A percentile compares a stretch with the other conserved stretches of the same genome.
Evolutionary conservation across 192 early-diverging fungal genomes (phyloP).

Genomic region (Coemansia sp.): DNA sequence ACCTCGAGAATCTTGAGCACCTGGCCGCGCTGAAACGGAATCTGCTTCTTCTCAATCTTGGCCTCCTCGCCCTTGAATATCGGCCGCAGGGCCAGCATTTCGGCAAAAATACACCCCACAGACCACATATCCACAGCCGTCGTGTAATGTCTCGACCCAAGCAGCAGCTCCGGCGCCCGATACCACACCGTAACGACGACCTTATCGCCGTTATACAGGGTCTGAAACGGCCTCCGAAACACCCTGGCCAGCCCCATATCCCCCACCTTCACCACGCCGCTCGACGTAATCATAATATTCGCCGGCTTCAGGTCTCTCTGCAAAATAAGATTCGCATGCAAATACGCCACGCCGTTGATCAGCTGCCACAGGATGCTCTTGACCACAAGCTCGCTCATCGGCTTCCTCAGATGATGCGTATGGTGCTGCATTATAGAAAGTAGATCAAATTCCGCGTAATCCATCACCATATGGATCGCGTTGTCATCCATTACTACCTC

Average conservation of each 20-base stretch:
- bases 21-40: slow-evolving; percentile 85
- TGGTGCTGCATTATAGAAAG: slow-evolving; percentile 89
- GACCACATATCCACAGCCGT: slow-evolving; percentile 76
- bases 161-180: slow-evolving; percentile 85
- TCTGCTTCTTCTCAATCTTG: slow-evolving; percentile 79
- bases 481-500: slow-evolving; percentile 92
- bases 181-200: slow-evolving; percentile 98
- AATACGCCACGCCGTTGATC: slow-evolving; percentile 80
- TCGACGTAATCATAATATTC: slow-evolving; percentile 84
- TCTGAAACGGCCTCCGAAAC: slow-evolving; percentile 68
- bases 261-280: slow-evolving; percentile 90
- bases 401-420: slow-evolving; percentile 70
- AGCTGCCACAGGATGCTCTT: slow-evolving; percentile 91
- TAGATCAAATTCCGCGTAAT: slow-evolving; percentile 92
- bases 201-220: slow-evolving; percentile 80
- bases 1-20: slow-evolving; percentile 79
- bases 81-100: slow-evolving; percentile 76
- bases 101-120: slow-evolving; percentile 92
- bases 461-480: slow-evolving; percentile 95
- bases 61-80: slow-evolving; percentile 91
- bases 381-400: slow-evolving; percentile 76
- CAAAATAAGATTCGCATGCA: slow-evolving; percentile 82
- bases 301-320: slow-evolving; percentile 94
- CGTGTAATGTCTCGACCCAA: slow-evolving; percentile 87
- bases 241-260: slow-evolving; percentile 89